phyloP scores from a whole-genome alignment of 495 filamentous ascomycete species.

The Daldinia grandis region DNA sequence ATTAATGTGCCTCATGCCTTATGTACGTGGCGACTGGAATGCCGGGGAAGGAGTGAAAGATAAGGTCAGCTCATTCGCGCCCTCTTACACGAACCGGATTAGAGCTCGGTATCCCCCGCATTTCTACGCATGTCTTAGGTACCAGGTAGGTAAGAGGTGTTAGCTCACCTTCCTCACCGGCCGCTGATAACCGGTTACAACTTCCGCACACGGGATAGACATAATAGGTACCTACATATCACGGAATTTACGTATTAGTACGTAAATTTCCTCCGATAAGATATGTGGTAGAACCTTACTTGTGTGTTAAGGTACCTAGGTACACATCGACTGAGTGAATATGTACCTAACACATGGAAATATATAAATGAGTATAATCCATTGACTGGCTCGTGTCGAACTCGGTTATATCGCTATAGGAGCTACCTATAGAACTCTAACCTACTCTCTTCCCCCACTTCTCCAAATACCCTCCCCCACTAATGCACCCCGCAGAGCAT shows the following conservation, averaged over 20 bases:
- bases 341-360: too few relatives aligned
- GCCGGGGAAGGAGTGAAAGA: slow-evolving; percentile 22
- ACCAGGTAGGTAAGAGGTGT: too few relatives aligned
- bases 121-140: slow-evolving; percentile 25
- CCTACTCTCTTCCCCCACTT: slow-evolving; percentile 26
- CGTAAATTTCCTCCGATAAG: not conserved
- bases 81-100: slow-evolving; percentile 11
- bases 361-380: too few relatives aligned
- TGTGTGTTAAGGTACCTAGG: too few relatives aligned
- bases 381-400: too few relatives aligned
- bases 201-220: slow-evolving; percentile 35
- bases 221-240: too few relatives aligned
- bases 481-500: slow-evolving; percentile 24
- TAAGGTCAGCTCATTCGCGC: slow-evolving; percentile 20
- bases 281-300: too few relatives aligned
- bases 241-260: not conserved
- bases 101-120: slow-evolving; percentile 27
- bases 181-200: slow-evolving; percentile 40
- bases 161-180: slow-evolving; percentile 40
- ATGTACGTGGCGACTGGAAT: slow-evolving; percentile 20
- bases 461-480: slow-evolving; percentile 24
- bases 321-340: too few relatives aligned
- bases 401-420: too few relatives aligned
- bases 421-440: not conserved
- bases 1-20: not conserved